Percentiles rank a stretch among this genome's conserved stretches.
Evolutionary conservation across 768 basidiomycete species (phyloP).

Genomic region (Calocera cornea): DNA sequence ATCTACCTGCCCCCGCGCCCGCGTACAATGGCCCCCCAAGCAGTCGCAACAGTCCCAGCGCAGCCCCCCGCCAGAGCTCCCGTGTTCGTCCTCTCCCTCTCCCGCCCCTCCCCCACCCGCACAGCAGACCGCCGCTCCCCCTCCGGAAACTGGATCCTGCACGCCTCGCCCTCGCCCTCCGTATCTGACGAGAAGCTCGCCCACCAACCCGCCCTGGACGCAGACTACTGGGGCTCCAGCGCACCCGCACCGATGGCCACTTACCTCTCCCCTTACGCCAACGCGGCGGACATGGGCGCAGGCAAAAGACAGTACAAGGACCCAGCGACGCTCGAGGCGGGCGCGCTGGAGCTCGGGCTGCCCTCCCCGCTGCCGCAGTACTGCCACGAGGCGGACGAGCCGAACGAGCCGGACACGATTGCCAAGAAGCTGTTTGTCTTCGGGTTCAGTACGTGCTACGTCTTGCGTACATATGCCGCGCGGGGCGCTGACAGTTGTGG

Average conservation of each 20-base stretch:
- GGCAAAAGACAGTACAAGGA: background rate
- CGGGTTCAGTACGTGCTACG: background rate
- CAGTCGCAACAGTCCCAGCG: too few relatives aligned
- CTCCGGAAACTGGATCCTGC: background rate
- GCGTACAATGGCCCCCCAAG: too few relatives aligned
- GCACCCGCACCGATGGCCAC: too few relatives aligned
- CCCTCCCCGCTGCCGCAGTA: background rate
- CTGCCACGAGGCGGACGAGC: background rate
- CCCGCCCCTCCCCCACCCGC: background rate
- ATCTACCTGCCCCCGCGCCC: too few relatives aligned
- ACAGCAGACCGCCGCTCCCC: background rate
- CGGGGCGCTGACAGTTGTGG: background rate
- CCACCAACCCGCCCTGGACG: too few relatives aligned
- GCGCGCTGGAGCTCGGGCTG: background rate
- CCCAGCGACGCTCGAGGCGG: background rate
- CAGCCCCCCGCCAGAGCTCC: background rate
- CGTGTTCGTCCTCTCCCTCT: background rate
- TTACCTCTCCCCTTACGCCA: too few relatives aligned
- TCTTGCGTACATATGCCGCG: background rate
- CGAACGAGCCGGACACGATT: background rate
- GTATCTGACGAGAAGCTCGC: background rate
- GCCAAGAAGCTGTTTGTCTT: slow-evolving; percentile 1
- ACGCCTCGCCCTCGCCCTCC: background rate
- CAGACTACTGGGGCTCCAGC: background rate
- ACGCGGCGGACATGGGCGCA: too few relatives aligned